These are phyloP conservation scores for Malus hybrid DNA, from an alignment of 331 rosid species.

Conservation along the genomic window DNA sequence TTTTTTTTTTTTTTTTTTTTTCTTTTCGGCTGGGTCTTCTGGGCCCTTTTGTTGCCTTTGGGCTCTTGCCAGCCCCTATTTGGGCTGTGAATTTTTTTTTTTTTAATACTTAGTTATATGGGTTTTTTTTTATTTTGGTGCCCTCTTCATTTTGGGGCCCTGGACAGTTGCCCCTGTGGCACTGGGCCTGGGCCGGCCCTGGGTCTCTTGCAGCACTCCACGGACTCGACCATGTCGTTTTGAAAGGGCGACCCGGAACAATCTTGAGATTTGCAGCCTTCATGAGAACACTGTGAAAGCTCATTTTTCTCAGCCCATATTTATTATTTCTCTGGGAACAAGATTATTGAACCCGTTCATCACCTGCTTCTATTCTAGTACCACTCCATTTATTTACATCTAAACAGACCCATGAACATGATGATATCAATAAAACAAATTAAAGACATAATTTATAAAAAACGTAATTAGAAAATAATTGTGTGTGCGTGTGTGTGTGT, in stretches of 20 bases:
- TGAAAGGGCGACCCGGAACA: constrained; percentile 1
- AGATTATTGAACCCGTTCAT: constrained; percentile 12
- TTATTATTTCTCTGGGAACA: constrained; percentile 28
- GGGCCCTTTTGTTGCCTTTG: too few relatives aligned
- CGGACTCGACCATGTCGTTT: constrained; percentile 25
- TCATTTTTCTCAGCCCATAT: constrained; percentile 23
- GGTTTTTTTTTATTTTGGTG: too few relatives aligned
- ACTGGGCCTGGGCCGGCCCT: too few relatives aligned
- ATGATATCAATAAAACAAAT: not conserved
- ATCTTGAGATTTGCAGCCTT: constrained; percentile 16
- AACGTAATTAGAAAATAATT: too few relatives aligned
- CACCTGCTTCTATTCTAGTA: constrained; percentile 19
- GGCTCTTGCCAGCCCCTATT: too few relatives aligned
- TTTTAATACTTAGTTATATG: too few relatives aligned
- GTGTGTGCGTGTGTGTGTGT: too few relatives aligned
- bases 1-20: too few relatives aligned
- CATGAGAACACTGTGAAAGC: constrained; percentile 4
- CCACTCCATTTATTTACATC: constrained; percentile 25
- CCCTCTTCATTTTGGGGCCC: too few relatives aligned
- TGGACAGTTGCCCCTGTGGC: too few relatives aligned
- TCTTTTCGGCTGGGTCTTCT: too few relatives aligned
- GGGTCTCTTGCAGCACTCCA: constrained; percentile 16
- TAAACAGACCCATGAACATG: not conserved
- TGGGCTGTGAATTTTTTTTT: too few relatives aligned
- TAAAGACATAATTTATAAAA: not conserved